Evolutionary conservation across 2,329 filamentous ascomycete genomes (phyloP).

Genomic region (Helotiales sp.): DNA sequence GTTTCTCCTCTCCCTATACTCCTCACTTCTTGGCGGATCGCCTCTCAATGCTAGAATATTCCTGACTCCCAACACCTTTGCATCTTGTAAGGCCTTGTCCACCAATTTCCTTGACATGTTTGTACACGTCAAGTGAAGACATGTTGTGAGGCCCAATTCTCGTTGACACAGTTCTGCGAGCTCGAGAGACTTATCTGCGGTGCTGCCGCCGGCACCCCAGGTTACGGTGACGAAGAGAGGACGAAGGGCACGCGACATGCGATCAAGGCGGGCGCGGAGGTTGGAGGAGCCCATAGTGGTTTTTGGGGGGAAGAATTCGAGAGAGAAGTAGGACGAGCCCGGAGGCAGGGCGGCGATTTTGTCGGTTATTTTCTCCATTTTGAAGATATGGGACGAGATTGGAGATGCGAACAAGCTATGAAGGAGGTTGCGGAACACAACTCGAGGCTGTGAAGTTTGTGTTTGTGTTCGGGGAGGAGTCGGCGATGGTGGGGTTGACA

Average conservation of each 20-base stretch:
- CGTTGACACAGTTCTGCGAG: slow-evolving; percentile 94
- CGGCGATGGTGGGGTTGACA: not conserved
- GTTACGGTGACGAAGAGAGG: slow-evolving; percentile 97
- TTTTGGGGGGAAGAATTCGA: slow-evolving; percentile 99
- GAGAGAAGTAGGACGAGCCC: slow-evolving; percentile 84
- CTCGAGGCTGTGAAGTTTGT: not conserved
- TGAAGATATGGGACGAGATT: not conserved
- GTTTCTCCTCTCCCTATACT: slow-evolving; percentile 72
- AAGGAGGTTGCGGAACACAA: not conserved
- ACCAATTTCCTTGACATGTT: slow-evolving; percentile 90
- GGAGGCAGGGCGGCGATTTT: slow-evolving; percentile 89
- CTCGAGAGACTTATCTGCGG: slow-evolving; percentile 86
- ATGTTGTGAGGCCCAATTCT: slow-evolving; percentile 89
- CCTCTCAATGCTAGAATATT: slow-evolving; percentile 93
- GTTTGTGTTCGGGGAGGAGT: not conserved
- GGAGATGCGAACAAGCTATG: not conserved
- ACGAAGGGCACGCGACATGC: slow-evolving; percentile 88
- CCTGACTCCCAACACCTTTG: slow-evolving; percentile 84
- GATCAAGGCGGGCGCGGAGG: slow-evolving; percentile 86
- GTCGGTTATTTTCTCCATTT: slow-evolving; percentile 79
- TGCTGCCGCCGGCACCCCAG: slow-evolving; percentile 95
- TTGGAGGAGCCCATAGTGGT: slow-evolving; percentile 95
- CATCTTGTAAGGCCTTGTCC: slow-evolving; percentile 86
- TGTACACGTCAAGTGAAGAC: slow-evolving; percentile 93
- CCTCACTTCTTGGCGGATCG: slow-evolving; percentile 84